Evolutionary conservation across 768 basidiomycete genomes (phyloP), one percentile per base, ranked within the genome.

Genomic region (Tylopilus cervinicoccineus): DNA sequence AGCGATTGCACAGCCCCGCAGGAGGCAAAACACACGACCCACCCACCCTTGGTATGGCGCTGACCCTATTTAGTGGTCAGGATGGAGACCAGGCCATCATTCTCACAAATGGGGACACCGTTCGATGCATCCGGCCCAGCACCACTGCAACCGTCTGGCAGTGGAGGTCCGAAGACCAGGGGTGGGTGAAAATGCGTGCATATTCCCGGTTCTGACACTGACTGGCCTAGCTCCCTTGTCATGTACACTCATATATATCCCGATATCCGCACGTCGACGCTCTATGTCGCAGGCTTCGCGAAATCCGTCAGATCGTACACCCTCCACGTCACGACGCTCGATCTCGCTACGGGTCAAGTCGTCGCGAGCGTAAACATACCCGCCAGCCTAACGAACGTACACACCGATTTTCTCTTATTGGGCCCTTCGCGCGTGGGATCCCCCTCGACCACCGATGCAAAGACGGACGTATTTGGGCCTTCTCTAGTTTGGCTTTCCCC

Each of bases 131-230:
- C 13, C 65, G 79, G 48, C 60, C 71, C 1, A 59, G 51, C 3
- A 76, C 74, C 1, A 89, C 89, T 2, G 70, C 77, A 9, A 66
- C 70, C 1, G 62, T 69, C 22, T 95, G 92, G 93, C 71, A 67
- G 2, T 93, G 89, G 86, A 74, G 72, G n/a, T 75, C 83, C 20
- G 72, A 73, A 13, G 86, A 88, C 59, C 76, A 83, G 41, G 76
- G 74, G 88, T 90, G 58, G 55, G 81, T 70, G 20, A 6, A 13
- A 37, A 20, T 9, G 1, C 2, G 3, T 17, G 4, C 32, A 27
- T 43, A 16, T 20, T 12, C 13, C 16, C 10, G 17, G 28, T 19
- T 24, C 48, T 50, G 49, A 58, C 34, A 29, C 40, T 14, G 20
- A 44, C 23, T 19, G 12, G 5, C 8, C 9, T 54, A 93, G 91